Base-by-base conservation (phyloP, 2,329 filamentous ascomycete genomes). In the Xenosphaeropsis pyriputrescens region DNA sequence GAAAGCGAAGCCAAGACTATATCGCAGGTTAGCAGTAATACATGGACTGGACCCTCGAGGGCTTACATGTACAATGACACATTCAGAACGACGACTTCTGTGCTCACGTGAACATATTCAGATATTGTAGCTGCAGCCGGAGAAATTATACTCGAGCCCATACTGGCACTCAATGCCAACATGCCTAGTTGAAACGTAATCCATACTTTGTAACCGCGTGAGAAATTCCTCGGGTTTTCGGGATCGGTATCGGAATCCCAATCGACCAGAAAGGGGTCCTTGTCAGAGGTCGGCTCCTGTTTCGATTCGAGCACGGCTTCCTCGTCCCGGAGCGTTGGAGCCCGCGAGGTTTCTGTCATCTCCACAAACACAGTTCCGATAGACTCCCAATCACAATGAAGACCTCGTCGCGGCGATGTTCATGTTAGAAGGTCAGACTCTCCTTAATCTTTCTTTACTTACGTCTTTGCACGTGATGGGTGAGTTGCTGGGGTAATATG, bases 231-330 rank as follows among this genome's bases (percentile, higher is more conserved):
- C 0, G 69, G 68, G 41, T 72, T 67, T 6, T 51, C 49, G 6
- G 48, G 50, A 41, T 66, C 62, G 43, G 52, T 47, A 2, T 43
- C 33, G 13, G 44, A 45, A 29, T 57, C 41, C 50, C 69, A 72
- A 18, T 64, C 53, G 83, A 93, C 1, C 83, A 94, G 39, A 94
- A 93, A 52, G 89, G 86, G 43, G 93, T 95, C n/a, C n/a, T 35
- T 22, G 18, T 22, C 18, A 6, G 14, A n/a, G 14, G 4, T 18
- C 33, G 6, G 14, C 16, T 32, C 30, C n/a, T 32, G 9, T 14
- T 32, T 32, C 18, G 33, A 35, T 18, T n/a, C 33, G 7, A 18
- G 33, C 5, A 19, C 33, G 18, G 13, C 18, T 13, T 35, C 33
- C n/a, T 35, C 33, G 12, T 35, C 33, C 22, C 8, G 22, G 7